Evolutionary conservation across 1,284 basidiomycete species (phyloP).

Genomic region (Cystobasidium pallidum): DNA sequence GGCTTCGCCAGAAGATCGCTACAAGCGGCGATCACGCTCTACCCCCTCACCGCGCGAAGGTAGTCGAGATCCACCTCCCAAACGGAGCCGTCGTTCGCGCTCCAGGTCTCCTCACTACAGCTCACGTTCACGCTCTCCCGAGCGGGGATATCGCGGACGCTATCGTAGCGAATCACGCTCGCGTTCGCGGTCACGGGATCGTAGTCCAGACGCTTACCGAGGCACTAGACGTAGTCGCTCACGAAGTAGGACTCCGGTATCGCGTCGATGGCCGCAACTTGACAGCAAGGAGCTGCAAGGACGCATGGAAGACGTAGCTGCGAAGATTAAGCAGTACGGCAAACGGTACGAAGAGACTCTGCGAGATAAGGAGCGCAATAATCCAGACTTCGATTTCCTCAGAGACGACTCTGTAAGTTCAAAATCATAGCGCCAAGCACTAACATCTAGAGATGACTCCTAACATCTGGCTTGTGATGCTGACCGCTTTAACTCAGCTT

Average conservation of each 20-base stretch:
- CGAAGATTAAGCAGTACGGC: constrained; percentile 79
- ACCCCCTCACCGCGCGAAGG: not conserved
- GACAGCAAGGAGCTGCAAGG: constrained; percentile 70
- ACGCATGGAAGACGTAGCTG: constrained; percentile 81
- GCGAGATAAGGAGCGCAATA: constrained; percentile 73
- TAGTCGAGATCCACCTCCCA: constrained; percentile 5
- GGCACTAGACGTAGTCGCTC: constrained; percentile 41
- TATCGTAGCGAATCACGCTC: constrained; percentile 44
- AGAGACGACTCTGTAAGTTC: constrained; percentile 67
- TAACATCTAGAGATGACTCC: too few relatives aligned
- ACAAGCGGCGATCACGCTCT: constrained; percentile 8
- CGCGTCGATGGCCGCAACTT: constrained; percentile 61
- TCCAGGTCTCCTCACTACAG: constrained; percentile 50
- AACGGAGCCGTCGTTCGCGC: constrained; percentile 21
- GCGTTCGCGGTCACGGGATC: constrained; percentile 48
- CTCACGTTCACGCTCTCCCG: constrained; percentile 60
- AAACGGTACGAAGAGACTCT: constrained; percentile 74
- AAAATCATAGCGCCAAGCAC: not conserved
- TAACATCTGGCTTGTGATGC: not conserved
- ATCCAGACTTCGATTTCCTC: constrained; percentile 80
- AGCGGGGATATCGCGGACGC: constrained; percentile 8
- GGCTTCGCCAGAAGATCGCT: constrained; percentile 47
- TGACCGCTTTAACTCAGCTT: constrained; percentile 62
- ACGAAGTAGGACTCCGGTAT: constrained; percentile 52
- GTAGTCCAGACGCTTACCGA: constrained; percentile 3